A percentile compares a stretch with the other conserved stretches of the same genome.
phyloP scores from a whole-genome alignment of 2,329 filamentous ascomycete genomes.

The Emmonsiellopsis sp. region DNA sequence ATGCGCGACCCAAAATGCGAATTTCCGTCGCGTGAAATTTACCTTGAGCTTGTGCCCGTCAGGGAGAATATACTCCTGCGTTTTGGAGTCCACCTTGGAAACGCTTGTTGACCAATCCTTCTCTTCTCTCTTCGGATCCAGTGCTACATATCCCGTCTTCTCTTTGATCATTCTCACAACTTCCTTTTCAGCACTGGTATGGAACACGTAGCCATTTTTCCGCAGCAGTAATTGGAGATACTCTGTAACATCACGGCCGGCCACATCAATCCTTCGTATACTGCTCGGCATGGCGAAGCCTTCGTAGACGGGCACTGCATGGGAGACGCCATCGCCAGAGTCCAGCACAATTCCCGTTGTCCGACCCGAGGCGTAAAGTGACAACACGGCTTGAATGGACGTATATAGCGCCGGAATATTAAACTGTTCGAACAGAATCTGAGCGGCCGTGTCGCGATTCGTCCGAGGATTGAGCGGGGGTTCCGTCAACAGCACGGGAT shows the following conservation, averaged over 20 bases:
- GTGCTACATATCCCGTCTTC: conserved; percentile 80
- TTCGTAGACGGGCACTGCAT: conserved; percentile 95
- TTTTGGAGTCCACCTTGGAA: conserved; percentile 67
- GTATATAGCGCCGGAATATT: conserved; percentile 95
- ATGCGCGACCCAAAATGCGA: conserved; percentile 2
- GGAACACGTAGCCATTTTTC: conserved; percentile 89
- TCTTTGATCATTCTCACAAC: conserved; percentile 98
- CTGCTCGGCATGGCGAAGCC: conserved; percentile 94
- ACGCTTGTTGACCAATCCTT: conserved; percentile 76
- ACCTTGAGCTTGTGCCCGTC: conserved; percentile 93
- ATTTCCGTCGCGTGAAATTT: conserved; percentile 7
- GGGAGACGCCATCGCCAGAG: conserved; percentile 89
- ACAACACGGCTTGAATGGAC: conserved; percentile 93
- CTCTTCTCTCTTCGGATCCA: conserved; percentile 87
- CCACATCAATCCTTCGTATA: conserved; percentile 91
- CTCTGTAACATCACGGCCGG: conserved; percentile 91
- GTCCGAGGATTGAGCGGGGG: conserved; percentile 88
- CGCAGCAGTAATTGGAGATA: conserved; percentile 82
- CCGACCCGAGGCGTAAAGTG: conserved; percentile 87
- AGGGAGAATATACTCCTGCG: conserved; percentile 77
- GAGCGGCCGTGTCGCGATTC: conserved; percentile 91
- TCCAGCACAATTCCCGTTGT: conserved; percentile 95
- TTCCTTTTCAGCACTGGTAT: conserved; percentile 98
- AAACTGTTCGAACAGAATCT: conserved; percentile 98
- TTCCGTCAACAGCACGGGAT: conserved; percentile 92